Conservation (phyloP, 2,329 filamentous ascomycete species). For the Neocatenulostroma microsporum region DNA sequence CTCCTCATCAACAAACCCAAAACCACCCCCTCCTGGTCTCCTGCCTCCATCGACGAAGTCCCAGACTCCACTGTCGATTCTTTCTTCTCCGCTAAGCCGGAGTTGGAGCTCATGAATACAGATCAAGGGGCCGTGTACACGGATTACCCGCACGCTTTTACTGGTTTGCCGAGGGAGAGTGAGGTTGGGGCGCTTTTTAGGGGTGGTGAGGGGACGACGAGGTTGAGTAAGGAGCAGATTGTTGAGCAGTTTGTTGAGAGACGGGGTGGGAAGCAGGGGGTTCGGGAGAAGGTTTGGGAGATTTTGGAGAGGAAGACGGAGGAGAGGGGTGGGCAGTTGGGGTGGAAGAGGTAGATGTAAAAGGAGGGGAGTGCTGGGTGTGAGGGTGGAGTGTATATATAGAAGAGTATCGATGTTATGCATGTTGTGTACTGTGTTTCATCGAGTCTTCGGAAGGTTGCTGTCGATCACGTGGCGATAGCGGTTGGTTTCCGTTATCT, state of each 20-base stretch:
- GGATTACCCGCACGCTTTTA: constrained; percentile 63
- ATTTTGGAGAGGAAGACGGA: constrained; percentile 8
- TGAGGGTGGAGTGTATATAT: constrained; percentile 3
- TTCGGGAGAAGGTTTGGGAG: constrained; percentile 53
- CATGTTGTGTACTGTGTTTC: no score
- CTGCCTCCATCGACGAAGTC: constrained; percentile 63
- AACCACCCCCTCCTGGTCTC: constrained; percentile 65
- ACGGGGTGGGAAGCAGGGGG: constrained; percentile 40
- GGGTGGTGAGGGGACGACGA: constrained; percentile 1
- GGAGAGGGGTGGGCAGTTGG: background rate
- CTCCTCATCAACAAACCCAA: constrained; percentile 64
- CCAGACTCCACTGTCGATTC: constrained; percentile 49
- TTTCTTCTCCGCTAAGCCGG: constrained; percentile 54
- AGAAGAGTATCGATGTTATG: background rate
- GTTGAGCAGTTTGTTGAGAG: constrained; percentile 33
- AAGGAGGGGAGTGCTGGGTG: background rate
- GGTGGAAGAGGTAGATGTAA: constrained; percentile 4
- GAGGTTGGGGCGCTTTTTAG: constrained; percentile 46
- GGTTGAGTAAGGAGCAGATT: constrained; percentile 31
- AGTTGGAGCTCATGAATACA: constrained; percentile 57
- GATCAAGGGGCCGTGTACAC: no score
- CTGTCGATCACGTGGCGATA: constrained; percentile 3
- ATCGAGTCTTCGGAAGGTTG: background rate
- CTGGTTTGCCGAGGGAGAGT: constrained; percentile 66
- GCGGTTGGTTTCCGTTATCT: background rate